Evolutionary conservation across 1,284 basidiomycete genomes (phyloP), one percentile per base, ranked within the genome.

Genomic region (Moesziomyces aphidis): DNA sequence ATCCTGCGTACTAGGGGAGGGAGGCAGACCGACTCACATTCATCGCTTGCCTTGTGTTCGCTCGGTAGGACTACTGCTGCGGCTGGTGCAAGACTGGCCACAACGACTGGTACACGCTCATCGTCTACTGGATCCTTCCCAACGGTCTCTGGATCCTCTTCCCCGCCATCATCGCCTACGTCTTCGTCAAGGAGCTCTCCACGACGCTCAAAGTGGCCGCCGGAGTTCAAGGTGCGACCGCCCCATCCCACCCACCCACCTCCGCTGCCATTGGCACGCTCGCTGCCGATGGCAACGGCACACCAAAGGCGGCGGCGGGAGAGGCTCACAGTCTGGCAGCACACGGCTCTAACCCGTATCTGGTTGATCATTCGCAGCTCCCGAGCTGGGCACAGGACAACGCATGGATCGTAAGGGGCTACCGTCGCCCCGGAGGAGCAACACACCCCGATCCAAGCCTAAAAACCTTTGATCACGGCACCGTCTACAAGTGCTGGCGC

Each of bases 141-240:
- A 94, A 94, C 74, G 91, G 92, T 5, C 72, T 91, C 9, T 93
- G 92, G 92, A 85, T 93, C 60, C 79, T 93, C 34, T 80, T 92
- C 43, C 92, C 92, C 1, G 79, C 86, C 47, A 81, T 90, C 72
- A 89, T 93, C 62, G 93, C 49, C 4, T 51, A 44, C 23, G 23
- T 59, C 24, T 61, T 81, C 22, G 51, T 64, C 23, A 23, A 17
- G 15, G 76, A 78, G 22, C 60, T 81, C 22, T 57, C 65, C 1
- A 42, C 24, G 15, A 61, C 59, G 5, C 73, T 81, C 50, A 61
- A 64, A 46, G 48, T 63, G 26, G 76, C 73, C 43, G 79, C 76
- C 39, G 72, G 76, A 44, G 57, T 76, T 45, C 50, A 68, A 72
- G 68, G 64, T 72, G 68, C 68, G 61, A 58, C 11, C n/a, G 21